Conservation (phyloP, 176 grass and related monocot species). For the Aegilops speltoides region DNA sequence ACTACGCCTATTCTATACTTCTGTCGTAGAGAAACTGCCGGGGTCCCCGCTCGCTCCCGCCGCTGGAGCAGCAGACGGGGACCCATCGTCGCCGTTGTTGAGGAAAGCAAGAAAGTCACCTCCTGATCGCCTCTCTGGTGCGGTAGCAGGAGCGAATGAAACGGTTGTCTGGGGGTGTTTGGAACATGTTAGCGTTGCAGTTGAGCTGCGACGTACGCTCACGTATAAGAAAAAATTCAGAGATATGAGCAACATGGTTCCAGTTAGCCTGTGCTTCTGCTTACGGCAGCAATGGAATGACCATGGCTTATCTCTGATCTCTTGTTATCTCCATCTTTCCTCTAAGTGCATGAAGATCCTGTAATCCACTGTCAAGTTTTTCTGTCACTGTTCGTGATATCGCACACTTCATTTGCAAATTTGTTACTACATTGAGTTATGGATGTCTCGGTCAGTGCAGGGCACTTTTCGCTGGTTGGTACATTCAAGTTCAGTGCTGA, state of each 20-base stretch:
- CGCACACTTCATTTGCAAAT: not conserved
- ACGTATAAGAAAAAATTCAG: not conserved
- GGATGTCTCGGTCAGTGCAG: not conserved
- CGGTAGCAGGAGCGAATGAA: no score
- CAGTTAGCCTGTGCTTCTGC: not conserved
- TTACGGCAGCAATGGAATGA: not conserved
- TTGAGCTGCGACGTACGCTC: not conserved
- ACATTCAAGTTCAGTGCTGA: constrained; percentile 8
- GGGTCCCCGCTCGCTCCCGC: no score
- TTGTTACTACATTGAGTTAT: not conserved
- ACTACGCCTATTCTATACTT: no score
- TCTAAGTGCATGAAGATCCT: not conserved
- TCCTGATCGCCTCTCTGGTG: no score
- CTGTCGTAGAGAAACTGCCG: no score
- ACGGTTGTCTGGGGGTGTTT: no score
- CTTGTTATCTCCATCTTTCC: not conserved
- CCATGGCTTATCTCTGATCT: not conserved
- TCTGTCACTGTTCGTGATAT: not conserved
- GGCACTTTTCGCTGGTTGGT: not conserved
- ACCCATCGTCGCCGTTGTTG: no score
- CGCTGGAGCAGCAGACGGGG: no score
- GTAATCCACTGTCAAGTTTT: not conserved
- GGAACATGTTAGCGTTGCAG: no score
- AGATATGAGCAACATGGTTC: not conserved
- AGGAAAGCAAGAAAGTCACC: no score